phyloP scores from a whole-genome alignment of 2,329 filamentous ascomycete species.

The Diaporthe sp. region DNA sequence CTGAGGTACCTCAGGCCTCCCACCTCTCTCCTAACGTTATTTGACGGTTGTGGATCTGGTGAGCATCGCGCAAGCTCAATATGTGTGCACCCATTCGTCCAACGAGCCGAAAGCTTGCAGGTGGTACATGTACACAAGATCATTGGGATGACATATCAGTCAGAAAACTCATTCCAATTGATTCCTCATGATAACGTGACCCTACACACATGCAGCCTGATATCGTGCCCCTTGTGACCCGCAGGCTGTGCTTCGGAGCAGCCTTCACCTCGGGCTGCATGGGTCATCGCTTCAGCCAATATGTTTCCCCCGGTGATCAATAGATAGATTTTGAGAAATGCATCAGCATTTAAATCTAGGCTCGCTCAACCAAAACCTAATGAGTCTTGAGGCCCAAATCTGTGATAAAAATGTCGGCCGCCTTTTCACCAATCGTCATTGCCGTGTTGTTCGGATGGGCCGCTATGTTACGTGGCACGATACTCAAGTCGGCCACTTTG shows the following conservation, averaged over 20 bases:
- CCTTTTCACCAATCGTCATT: conserved; percentile 57
- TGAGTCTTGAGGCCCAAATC: background rate
- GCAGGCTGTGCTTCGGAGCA: background rate
- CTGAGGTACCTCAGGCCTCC: too few species aligned
- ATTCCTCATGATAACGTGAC: background rate
- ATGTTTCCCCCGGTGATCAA: background rate
- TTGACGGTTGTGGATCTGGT: background rate
- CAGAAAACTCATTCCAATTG: background rate
- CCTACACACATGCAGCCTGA: background rate
- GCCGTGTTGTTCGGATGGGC: conserved; percentile 55
- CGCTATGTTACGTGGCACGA: conserved; percentile 54
- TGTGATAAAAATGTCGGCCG: conserved; percentile 50
- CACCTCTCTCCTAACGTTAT: too few species aligned
- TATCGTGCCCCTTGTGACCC: background rate
- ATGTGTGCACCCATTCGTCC: background rate
- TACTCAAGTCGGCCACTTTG: conserved; percentile 56
- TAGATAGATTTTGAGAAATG: background rate
- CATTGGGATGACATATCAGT: background rate
- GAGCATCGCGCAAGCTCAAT: background rate
- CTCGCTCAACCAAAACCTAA: background rate
- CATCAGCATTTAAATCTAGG: background rate
- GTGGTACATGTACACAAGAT: background rate
- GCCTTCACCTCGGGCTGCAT: background rate
- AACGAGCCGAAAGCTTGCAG: background rate
- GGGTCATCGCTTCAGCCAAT: background rate